phyloP scores from a whole-genome alignment of 1,284 basidiomycete species.

The Boletus holoroseus region DNA sequence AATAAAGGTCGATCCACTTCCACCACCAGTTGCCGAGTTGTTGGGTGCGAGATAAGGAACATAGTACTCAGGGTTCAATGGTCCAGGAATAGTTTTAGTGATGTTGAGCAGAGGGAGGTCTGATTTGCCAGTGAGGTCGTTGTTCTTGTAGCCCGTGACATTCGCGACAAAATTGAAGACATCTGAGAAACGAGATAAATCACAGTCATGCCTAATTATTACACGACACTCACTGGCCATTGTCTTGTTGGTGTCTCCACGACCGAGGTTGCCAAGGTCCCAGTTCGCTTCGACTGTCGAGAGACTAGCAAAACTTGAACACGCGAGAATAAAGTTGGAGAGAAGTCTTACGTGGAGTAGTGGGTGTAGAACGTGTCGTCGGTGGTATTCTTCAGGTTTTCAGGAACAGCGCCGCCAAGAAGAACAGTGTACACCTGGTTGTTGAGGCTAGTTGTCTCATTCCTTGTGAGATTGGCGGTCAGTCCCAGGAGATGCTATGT shows the following conservation, averaged over 20 bases:
- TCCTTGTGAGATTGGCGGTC: conserved; percentile 34
- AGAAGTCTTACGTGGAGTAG: conserved; percentile 42
- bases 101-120: conserved; percentile 32
- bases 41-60: conserved; percentile 43
- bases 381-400: conserved; percentile 38
- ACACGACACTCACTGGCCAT: conserved; percentile 20
- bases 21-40: conserved; percentile 35
- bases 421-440: conserved; percentile 47
- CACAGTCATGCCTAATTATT: background rate
- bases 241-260: conserved; percentile 44
- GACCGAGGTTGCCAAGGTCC: conserved; percentile 46
- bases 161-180: conserved; percentile 45
- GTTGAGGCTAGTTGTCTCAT: conserved; percentile 45
- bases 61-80: conserved; percentile 35
- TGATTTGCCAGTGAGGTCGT: conserved; percentile 22
- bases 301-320: conserved; percentile 28
- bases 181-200: conserved; percentile 30
- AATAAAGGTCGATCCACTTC: conserved; percentile 38
- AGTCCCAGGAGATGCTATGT: background rate
- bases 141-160: conserved; percentile 31
- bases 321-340: background rate
- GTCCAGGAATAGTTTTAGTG: conserved; percentile 28
- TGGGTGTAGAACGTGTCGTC: conserved; percentile 60
- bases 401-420: conserved; percentile 50
- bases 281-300: conserved; percentile 64